Evolutionary conservation across 2,329 filamentous ascomycete genomes (phyloP), one percentile per base, ranked within the genome.

Genomic region (Basipetospora chlamydospora): DNA sequence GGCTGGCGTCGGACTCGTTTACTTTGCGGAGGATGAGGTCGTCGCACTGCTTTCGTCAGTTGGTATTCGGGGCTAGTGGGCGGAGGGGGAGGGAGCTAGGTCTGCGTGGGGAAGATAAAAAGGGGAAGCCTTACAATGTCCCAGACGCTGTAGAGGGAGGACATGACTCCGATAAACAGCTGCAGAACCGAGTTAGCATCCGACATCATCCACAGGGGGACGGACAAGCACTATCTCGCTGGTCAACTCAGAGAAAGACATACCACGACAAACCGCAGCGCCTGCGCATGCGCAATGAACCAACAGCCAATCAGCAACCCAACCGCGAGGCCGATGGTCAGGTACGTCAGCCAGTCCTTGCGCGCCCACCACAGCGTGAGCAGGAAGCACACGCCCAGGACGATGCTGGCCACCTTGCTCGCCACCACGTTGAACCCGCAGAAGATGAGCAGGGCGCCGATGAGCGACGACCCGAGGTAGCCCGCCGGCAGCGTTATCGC

Each of bases 81-180:
- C n/a, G n/a, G n/a, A n/a, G n/a, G n/a, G n/a, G n/a, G n/a, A n/a
- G n/a, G 6, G 13, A 13, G 13, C 18, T 20, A 17, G 13, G 13
- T 16, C 12, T 20, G 6, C 6, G 29, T 15, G 29, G 9, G 29
- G 12, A n/a, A 10, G 21, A 22, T 15, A 20, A 33, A 37, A 26
- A n/a, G 17, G 37, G 35, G 10, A 25, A 39, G 18, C 66, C 29
- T 9, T 32, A 32, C 29, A 46, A 87, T 87, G 60, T 87, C 81
- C 81, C 81, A 87, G 5, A 82, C 80, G 44, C 77, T 82, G 55
- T 87, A 87, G 1, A 87, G 66, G 2, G 74, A 77, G 6, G 74
- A 80, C 81, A 87, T 86, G 46, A 86, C 80, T 28, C 81, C 81
- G 42, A 87, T 84, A 48, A 87, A 87, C 20, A 87, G 66, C 60